Base-by-base conservation (phyloP, 192 early-diverging fungal genomes). In the Linnemannia elongata region DNA sequence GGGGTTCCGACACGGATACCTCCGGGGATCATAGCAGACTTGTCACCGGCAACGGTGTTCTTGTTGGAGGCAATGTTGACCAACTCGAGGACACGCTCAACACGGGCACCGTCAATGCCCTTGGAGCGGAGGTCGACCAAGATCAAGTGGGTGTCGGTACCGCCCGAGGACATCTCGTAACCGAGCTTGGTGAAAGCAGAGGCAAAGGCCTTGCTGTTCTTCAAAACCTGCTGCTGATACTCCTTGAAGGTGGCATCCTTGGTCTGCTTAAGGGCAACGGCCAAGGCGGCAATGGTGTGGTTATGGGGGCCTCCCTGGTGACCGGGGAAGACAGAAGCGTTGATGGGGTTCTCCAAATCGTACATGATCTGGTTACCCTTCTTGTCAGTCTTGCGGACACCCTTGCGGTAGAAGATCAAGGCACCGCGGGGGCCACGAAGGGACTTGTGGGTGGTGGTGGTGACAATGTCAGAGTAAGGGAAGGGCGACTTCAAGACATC, bases 301-400 rank as follows among this genome's bases (percentile, higher is more conserved):
- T 99, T 99, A 92, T 99, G 98, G 45, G 98, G 98, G 4, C 98
- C 98, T 83, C 98, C 98, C 91, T 99, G 98, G 90, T 98, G 98
- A 52, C 97, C 97, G 15, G 98, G 98, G 92, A 99, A 99, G 78
- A 99, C 98, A 24, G 96, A 96, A 77, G 93, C 92, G 90, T 99
- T 99, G 91, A 99, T 99, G 36, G 95, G 94, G 76, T 92, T 93
- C 88, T 99, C 98, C n/a, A 99, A 93, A 47, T 98, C 95, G 93
- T 99, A 99, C 80, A 91, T 80, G 66, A 94, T 94, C 88, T 94
- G 92, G 71, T 95, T 93, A 44, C 97, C 97, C 92, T 99, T 99
- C 91, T 98, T 97, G 91, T 96, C 95, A 76, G 94, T 91, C 54
- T 84, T 89, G 27, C 97, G 94, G 57, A 98, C 93, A 82, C 98